Evolutionary conservation across 2,329 filamentous ascomycete species (phyloP), one percentile per base, ranked within the genome.

Genomic region (Leptographium radiaticola): DNA sequence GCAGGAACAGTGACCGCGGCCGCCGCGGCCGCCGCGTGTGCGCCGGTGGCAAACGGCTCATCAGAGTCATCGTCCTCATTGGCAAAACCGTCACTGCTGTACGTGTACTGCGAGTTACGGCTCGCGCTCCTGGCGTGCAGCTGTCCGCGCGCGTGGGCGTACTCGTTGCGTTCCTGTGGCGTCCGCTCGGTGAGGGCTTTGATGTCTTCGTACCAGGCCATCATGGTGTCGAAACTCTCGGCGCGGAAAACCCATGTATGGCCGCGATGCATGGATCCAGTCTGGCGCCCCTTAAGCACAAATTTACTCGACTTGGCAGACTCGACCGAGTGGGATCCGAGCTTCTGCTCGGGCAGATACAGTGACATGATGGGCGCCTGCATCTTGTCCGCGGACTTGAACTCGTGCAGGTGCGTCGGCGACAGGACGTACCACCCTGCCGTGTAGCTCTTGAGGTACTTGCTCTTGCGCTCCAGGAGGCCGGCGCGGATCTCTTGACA

Each of bases 391-490:
- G 89, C 89, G n/a, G 89, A 95, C 68, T 95, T 96, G 79, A 97
- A 98, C 70, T 98, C 93, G 71, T 98, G 93, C 25, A 98, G 78
- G 70, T 98, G 93, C 54, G 93, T 97, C 16, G 93, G 88, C 62
- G 93, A 95, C 61, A 98, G 75, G 49, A 97, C 89, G 68, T 96
- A 91, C 90, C 91, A 97, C 65, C 91, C 91, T 31, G 89, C 87
- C 9, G 90, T 93, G 68, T 96, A 96, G 67, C 90, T 96, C 74
- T 96, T 97, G 57, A 98, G 73, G 64, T 97, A 98, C 66, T 97
- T 98, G 78, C 89, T 95, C 81, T 97, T 97, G 60, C 93, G 85
- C 73, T 98, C 93, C 39, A 98, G 74, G 69, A 96, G 83, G 3
- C 93, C 93, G 20, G 89, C 88, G 57, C 90, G 79, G 52, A 98